Percentiles rank a stretch among this genome's conserved stretches.
phyloP scores from a whole-genome alignment of 352 stramenopile species.

The Pythium chondricola region DNA sequence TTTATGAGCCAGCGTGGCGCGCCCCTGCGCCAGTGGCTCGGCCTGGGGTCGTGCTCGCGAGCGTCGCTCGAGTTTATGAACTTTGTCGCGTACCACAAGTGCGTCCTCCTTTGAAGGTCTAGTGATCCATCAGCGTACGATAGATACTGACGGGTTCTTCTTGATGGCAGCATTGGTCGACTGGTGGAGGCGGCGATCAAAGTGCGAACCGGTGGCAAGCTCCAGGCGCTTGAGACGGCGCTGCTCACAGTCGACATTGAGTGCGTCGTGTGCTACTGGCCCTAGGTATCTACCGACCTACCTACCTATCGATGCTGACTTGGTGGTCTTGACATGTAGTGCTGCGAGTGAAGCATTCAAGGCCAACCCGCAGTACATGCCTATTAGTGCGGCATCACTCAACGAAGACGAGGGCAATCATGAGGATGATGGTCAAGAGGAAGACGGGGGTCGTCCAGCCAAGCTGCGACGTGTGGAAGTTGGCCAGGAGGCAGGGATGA shows the following conservation, averaged over 20 bases:
- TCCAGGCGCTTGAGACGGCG: conserved; percentile 43
- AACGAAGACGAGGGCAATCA: not conserved
- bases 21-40: conserved; percentile 68
- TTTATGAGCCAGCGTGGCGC: conserved; percentile 75
- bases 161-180: conserved; percentile 62
- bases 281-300: not conserved
- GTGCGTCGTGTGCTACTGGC: conserved; percentile 21
- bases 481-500: not conserved
- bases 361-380: not conserved
- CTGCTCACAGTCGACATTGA: conserved; percentile 57
- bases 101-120: not conserved
- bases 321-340: not conserved
- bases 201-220: conserved; percentile 40
- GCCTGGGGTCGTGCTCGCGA: conserved; percentile 50
- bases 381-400: not conserved
- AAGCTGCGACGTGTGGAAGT: not conserved
- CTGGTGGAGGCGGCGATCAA: conserved; percentile 83
- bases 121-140: not conserved
- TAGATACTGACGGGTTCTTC: not conserved
- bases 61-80: conserved; percentile 83
- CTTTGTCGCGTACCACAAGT: conserved; percentile 85
- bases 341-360: not conserved
- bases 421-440: not conserved
- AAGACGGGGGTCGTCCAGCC: not conserved
- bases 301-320: not conserved